Evolutionary conservation across 1,284 basidiomycete genomes (phyloP), one percentile per base, ranked within the genome.

Genomic region (Apiotrichum mycotoxinovorans): DNA sequence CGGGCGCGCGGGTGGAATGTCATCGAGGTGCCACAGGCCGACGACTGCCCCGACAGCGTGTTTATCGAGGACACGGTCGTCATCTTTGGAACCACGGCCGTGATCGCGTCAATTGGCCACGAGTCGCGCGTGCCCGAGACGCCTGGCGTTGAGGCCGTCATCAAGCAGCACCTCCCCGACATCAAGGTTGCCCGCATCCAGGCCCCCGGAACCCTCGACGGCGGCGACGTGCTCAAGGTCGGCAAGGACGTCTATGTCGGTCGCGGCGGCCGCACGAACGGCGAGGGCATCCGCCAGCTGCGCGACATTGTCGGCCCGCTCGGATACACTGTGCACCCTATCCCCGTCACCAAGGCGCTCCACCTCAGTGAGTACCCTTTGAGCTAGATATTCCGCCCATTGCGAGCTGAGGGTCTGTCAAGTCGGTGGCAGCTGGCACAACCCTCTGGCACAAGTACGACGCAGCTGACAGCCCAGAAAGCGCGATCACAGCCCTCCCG

Each of bases 141-240:
- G 2, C 42, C 26, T 25, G 47, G 20, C 9, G 54, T 55, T 33
- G 54, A 50, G 20, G 12, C 5, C n/a, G 42, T 34, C 2, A 35
- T 55, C 34, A 18, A 26, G 18, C 15, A 11, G 9, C 15, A 23
- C n/a, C 42, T 55, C 7, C 54, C 54, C n/a, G 8, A 37, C 14
- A n/a, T 55, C 7, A 38, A n/a, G n/a, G 41, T 55, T 14, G n/a
- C 4, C 41, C 15, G 7, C 14, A 55, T 55, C 26, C 23, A 55
- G 48, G 27, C 34, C 8, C 41, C 33, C 34, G 54, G 54, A 1
- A 55, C 54, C 25, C 42, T 55, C 1, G 54, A 55, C 15, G 54
- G 54, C n/a, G 54, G 54, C 10, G 54, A 55, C 47, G 54, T 55
- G 41, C 48, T 55, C 41, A 55, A 55, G 47, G 47, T 55, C 54